These are phyloP conservation scores for Ambrosia hybrid DNA, from an alignment of 140 eudicot genomes.

Conservation along the genomic window DNA sequence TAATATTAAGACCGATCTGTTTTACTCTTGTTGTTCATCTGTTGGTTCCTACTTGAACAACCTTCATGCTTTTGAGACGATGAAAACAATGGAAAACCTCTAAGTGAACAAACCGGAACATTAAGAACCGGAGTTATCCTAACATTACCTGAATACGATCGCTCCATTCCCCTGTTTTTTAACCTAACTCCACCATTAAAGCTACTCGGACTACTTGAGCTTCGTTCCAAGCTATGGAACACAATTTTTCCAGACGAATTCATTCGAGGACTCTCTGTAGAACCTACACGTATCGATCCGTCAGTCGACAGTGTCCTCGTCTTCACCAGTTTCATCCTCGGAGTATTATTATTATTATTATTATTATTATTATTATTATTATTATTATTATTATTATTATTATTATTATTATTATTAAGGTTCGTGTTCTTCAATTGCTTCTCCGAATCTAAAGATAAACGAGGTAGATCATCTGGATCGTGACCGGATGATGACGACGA, in stretches of 20 bases:
- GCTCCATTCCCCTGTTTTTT: constrained; percentile 59
- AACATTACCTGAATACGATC: constrained; percentile 75
- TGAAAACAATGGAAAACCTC: constrained; percentile 55
- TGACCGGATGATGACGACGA: constrained; percentile 67
- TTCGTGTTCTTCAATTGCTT: constrained; percentile 24
- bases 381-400: constrained; percentile 15
- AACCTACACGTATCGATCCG: constrained; percentile 35
- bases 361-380: too few relatives aligned
- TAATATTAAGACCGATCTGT: constrained; percentile 33
- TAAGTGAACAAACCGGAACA: constrained; percentile 63
- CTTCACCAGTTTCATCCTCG: constrained; percentile 46
- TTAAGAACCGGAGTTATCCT: constrained; percentile 76
- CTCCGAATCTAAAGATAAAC: constrained; percentile 61
- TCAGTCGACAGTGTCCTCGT: constrained; percentile 32
- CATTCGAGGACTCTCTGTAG: constrained; percentile 82
- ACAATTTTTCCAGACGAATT: constrained; percentile 76
- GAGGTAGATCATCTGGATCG: constrained; percentile 61
- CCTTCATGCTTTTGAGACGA: constrained; percentile 45
- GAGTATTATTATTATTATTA: constrained; percentile 18
- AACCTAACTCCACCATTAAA: constrained; percentile 59
- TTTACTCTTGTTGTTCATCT: constrained; percentile 42
- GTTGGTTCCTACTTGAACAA: constrained; percentile 15
- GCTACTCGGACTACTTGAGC: constrained; percentile 80
- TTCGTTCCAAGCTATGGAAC: constrained; percentile 70
- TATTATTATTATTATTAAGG: constrained; percentile 17